Evolutionary conservation across 1,139 yeast species (phyloP).

Genomic region (Protomyces lactucae-debilis): DNA sequence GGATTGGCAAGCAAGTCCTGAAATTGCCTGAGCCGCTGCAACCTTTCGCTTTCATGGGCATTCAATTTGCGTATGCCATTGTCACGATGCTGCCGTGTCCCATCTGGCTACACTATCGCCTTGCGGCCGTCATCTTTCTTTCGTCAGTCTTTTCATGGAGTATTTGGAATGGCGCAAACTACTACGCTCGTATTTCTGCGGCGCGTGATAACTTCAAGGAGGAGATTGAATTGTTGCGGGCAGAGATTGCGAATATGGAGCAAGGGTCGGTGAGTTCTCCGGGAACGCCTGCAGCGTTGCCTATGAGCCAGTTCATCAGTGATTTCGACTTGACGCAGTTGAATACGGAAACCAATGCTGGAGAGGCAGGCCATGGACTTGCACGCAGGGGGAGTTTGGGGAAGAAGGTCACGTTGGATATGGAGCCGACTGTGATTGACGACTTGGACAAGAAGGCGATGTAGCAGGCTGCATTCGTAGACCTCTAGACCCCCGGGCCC

Average conservation of each 20-base stretch:
- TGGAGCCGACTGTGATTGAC: not conserved
- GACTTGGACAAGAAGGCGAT: not conserved
- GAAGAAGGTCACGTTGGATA: conserved; percentile 3
- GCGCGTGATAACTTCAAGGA: conserved; percentile 62
- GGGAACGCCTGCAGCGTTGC: conserved; percentile 18
- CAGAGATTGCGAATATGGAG: conserved; percentile 50
- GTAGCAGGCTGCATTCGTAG: not conserved
- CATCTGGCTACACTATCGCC: conserved; percentile 67
- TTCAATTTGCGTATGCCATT: conserved; percentile 83
- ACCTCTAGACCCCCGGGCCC: too few species aligned
- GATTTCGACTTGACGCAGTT: conserved; percentile 8
- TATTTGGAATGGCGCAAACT: conserved; percentile 89
- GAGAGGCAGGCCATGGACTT: not conserved
- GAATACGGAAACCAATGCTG: conserved; percentile 2
- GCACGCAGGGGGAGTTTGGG: not conserved
- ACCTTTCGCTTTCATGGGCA: conserved; percentile 72
- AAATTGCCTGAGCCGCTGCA: conserved; percentile 79
- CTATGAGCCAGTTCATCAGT: conserved; percentile 16
- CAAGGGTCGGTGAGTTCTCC: conserved; percentile 5
- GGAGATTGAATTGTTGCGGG: conserved; percentile 66
- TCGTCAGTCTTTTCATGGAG: conserved; percentile 70
- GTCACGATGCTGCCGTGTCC: conserved; percentile 89
- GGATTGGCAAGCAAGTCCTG: conserved; percentile 74
- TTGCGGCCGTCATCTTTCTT: conserved; percentile 64
- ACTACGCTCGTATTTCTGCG: conserved; percentile 86